phyloP scores from a whole-genome alignment of 2,329 filamentous ascomycete species.

The Trichophyton schoenleinii region DNA sequence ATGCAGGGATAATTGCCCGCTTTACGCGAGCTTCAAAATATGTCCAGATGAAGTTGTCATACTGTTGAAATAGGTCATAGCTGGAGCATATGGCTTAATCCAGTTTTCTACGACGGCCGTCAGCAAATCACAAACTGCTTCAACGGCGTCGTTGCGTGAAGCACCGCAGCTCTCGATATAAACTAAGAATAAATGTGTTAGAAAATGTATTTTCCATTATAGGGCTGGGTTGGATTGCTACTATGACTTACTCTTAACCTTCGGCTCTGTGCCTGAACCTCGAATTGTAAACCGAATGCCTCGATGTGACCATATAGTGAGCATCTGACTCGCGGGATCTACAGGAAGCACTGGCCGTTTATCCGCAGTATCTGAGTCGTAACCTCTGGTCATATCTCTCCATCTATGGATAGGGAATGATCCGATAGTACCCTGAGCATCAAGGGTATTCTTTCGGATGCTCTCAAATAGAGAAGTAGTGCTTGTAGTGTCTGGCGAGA shows the following conservation, averaged over 20 bases:
- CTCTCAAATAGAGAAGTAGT: constrained; percentile 44
- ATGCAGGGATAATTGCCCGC: background rate
- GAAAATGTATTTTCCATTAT: background rate
- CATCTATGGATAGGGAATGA: constrained; percentile 42
- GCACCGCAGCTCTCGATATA: constrained; percentile 32
- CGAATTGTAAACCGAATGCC: constrained; percentile 46
- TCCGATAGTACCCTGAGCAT: constrained; percentile 38
- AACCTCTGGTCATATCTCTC: constrained; percentile 50
- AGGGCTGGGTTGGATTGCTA: background rate
- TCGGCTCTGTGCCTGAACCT: constrained; percentile 53
- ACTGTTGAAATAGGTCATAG: constrained; percentile 25
- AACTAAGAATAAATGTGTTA: constrained; percentile 18
- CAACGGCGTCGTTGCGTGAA: constrained; percentile 24
- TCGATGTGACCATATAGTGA: constrained; percentile 46
- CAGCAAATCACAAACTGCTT: constrained; percentile 28
- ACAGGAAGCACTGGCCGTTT: constrained; percentile 44
- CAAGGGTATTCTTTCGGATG: constrained; percentile 37
- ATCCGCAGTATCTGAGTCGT: constrained; percentile 44
- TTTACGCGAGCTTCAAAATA: constrained; percentile 14
- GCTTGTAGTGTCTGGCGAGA: constrained; percentile 42
- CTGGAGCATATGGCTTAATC: constrained; percentile 27
- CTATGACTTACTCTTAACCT: constrained; percentile 44
- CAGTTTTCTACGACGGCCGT: constrained; percentile 27
- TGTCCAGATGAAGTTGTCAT: constrained; percentile 29
- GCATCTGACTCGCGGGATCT: constrained; percentile 49